Base-by-base conservation (phyloP, 345 rosid genomes). In the Corymbia maculata region DNA sequence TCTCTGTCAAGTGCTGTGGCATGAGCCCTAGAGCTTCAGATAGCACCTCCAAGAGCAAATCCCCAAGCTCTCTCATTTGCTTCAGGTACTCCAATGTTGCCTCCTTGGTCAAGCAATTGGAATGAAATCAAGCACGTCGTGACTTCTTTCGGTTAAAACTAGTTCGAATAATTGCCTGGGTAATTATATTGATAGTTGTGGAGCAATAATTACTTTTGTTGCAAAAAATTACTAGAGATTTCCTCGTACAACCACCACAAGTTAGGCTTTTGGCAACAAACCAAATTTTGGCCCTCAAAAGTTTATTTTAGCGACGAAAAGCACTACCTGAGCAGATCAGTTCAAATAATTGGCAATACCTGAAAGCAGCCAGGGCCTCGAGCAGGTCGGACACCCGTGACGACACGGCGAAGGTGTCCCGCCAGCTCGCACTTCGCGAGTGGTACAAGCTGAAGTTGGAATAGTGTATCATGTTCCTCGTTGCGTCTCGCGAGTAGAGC, bases 21-120 rank as follows among this genome's bases (percentile, higher is more conserved):
- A 53, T 88, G 26, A 93, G 87, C 11, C 11, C 93, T 51, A 92
- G 90, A 86, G 94, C 91, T 89, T 93, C 92, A 1, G 92, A 91
- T 9, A 94, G 79, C 86, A 93, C 88, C 85, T 90, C 87, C 51
- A 88, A 89, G 52, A 94, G 6, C 13, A 66, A 55, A 21, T 55
- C 61, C 10, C 26, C 28, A 55, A 55, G 11, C 61, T 55, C 61
- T 55, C 61, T 21, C 26, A 55, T 21, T 7, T 55, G 61, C 61
- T 55, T 55, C 8, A 7, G 21, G 59, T 55, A 55, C 28, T 21
- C 61, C 61, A 52, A 55, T 21, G 11, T 55, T 55, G 61, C 61
- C 28, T 55, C 6, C 61, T 11, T 55, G 28, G 21, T 55, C 61
- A 8, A 55, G 28, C 28, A 52, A 22, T 21, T 2, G 28, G 26